A percentile compares a stretch with the other conserved stretches of the same genome.
Conservation (phyloP, 345 rosid species). For the Nasturtium officinale region DNA sequence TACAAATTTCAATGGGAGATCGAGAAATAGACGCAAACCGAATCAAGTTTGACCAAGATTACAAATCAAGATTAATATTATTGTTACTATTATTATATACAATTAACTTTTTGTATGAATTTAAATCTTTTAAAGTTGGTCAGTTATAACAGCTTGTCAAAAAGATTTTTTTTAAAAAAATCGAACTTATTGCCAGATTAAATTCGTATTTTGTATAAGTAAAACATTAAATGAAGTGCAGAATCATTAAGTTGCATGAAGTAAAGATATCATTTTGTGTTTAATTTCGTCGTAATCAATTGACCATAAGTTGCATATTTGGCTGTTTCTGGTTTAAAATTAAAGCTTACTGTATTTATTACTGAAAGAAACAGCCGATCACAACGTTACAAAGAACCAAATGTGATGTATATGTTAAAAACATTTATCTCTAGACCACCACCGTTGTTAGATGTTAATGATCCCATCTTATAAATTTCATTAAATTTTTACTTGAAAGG, state of each 20-base stretch:
- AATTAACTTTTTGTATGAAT: too few relatives aligned
- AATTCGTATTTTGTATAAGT: background rate
- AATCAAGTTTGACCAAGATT: too few relatives aligned
- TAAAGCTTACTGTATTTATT: slow-evolving; percentile 2
- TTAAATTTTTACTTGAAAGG: background rate
- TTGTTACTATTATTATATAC: too few relatives aligned
- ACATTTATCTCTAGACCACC: background rate
- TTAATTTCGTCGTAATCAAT: background rate
- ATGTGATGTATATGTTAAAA: background rate
- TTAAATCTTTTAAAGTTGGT: background rate
- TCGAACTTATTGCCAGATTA: background rate
- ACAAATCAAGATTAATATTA: too few relatives aligned
- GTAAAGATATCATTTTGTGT: too few relatives aligned
- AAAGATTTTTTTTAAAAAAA: too few relatives aligned
- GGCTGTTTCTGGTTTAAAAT: background rate
- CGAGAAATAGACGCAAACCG: too few relatives aligned
- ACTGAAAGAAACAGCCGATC: background rate
- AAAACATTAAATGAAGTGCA: background rate
- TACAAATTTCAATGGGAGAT: too few relatives aligned
- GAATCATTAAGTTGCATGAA: background rate
- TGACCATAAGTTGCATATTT: background rate
- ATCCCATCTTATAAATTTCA: background rate
- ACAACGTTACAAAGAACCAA: background rate
- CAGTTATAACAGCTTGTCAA: background rate
- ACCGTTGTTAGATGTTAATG: background rate